Evolutionary conservation across 805 yeast genomes (phyloP).

Genomic region (Wickerhamiella brachini): DNA sequence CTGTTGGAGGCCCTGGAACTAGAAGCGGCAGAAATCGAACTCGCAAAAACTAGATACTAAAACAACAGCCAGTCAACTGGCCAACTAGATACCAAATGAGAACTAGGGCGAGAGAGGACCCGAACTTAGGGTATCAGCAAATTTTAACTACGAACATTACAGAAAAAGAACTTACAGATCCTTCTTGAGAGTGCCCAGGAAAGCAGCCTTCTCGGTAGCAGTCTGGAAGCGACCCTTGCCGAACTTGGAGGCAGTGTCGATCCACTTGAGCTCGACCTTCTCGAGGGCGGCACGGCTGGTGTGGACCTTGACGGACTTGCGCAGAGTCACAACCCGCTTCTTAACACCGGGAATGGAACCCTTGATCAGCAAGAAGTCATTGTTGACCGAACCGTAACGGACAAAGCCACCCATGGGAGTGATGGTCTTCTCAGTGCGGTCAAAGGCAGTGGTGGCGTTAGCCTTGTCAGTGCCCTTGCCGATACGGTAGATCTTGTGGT

Average conservation of each 20-base stretch:
- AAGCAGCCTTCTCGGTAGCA: conserved; percentile 99
- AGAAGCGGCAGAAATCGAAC: too few relatives aligned
- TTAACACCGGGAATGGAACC: conserved; percentile 99
- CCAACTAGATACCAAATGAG: background rate
- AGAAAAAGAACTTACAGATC: conserved; percentile 37
- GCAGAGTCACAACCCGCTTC: conserved; percentile 98
- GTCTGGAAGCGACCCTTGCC: conserved; percentile 99
- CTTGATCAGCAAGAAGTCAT: conserved; percentile 94
- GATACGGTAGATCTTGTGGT: conserved; percentile 99
- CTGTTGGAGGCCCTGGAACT: too few relatives aligned
- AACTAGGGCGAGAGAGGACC: too few relatives aligned
- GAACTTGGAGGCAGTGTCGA: conserved; percentile 99
- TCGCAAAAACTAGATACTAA: too few relatives aligned
- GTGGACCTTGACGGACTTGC: conserved; percentile 97
- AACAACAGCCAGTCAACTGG: too few relatives aligned
- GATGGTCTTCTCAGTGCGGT: conserved; percentile 99
- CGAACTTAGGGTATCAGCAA: background rate
- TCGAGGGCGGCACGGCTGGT: conserved; percentile 96
- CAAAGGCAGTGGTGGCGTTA: conserved; percentile 91
- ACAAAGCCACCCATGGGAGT: conserved; percentile 99
- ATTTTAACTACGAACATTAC: background rate
- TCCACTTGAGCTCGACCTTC: conserved; percentile 96
- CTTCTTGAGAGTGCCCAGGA: conserved; percentile 99
- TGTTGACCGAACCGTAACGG: conserved; percentile 95
- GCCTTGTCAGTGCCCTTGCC: conserved; percentile 94